phyloP scores from a whole-genome alignment of 768 basidiomycete genomes.

The Suillus occidentalis region DNA sequence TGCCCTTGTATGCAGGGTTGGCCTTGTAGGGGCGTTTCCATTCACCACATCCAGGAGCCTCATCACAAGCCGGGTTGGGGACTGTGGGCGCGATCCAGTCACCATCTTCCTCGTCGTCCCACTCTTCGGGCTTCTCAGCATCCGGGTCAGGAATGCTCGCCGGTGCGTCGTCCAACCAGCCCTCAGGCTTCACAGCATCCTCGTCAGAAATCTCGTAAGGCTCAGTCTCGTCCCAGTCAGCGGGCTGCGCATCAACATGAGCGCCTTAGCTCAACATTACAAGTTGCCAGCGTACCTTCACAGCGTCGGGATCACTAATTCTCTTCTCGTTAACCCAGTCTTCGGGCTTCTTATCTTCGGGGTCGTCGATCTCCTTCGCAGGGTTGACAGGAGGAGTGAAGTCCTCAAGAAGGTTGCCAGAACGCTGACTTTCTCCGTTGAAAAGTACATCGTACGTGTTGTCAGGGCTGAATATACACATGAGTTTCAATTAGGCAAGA shows the following conservation, averaged over 20 bases:
- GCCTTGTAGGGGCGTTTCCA: conserved; percentile 89
- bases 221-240: conserved; percentile 97
- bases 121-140: conserved; percentile 95
- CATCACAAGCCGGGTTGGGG: conserved; percentile 86
- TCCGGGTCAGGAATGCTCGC: conserved; percentile 86
- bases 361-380: conserved; percentile 88
- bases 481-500: background rate
- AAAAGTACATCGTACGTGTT: conserved; percentile 91
- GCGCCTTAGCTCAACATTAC: background rate
- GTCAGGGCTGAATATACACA: conserved; percentile 62
- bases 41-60: conserved; percentile 91
- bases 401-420: conserved; percentile 87
- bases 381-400: conserved; percentile 95
- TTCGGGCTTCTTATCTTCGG: conserved; percentile 84
- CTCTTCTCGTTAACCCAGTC: conserved; percentile 91
- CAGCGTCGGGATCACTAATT: conserved; percentile 83
- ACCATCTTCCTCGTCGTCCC: conserved; percentile 99
- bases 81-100: conserved; percentile 95
- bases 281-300: conserved; percentile 52
- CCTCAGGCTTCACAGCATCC: conserved; percentile 87
- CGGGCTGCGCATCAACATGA: conserved; percentile 52
- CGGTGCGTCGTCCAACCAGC: conserved; percentile 93
- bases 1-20: conserved; percentile 97
- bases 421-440: conserved; percentile 80
- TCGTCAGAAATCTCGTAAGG: conserved; percentile 89